Evolutionary conservation across 164 flowering plant species (phyloP).

Genomic region (Magnolia changhungtana): DNA sequence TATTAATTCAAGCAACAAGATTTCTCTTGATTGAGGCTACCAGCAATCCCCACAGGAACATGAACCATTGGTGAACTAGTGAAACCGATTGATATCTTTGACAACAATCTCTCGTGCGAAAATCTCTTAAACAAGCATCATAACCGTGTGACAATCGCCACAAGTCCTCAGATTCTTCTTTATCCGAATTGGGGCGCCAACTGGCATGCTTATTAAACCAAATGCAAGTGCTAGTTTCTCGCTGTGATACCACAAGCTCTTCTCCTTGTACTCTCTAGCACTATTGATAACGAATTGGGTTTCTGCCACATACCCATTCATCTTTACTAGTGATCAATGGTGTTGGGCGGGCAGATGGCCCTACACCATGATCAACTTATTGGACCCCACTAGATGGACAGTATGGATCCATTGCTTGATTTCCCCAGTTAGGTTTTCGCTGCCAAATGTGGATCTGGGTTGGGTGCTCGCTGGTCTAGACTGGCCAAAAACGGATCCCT

Average conservation of each 20-base stretch:
- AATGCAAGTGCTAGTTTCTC: slow-evolving; percentile 33
- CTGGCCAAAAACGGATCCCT: too few relatives aligned
- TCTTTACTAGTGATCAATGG: background rate
- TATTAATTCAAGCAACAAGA: background rate
- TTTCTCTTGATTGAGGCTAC: slow-evolving; percentile 17
- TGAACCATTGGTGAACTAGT: slow-evolving; percentile 19
- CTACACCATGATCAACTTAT: too few relatives aligned
- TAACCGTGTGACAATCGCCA: slow-evolving; percentile 49
- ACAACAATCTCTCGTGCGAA: slow-evolving; percentile 37
- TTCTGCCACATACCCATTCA: slow-evolving; percentile 25
- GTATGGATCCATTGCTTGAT: too few relatives aligned
- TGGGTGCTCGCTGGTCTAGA: too few relatives aligned
- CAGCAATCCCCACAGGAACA: slow-evolving; percentile 56
- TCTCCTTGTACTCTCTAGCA: slow-evolving; percentile 26
- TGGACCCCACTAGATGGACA: too few relatives aligned
- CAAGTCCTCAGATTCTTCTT: slow-evolving; percentile 60
- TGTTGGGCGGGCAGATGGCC: too few relatives aligned
- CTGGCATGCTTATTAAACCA: slow-evolving; percentile 12
- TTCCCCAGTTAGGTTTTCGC: too few relatives aligned
- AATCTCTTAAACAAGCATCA: slow-evolving; percentile 44
- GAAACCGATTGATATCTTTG: slow-evolving; percentile 54
- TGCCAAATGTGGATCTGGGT: too few relatives aligned
- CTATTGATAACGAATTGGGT: slow-evolving; percentile 20
- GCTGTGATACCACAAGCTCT: slow-evolving; percentile 22
- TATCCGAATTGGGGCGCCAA: slow-evolving; percentile 18